Evolutionary conservation across 2,329 filamentous ascomycete species (phyloP).

Genomic region (Fulvia fulva): DNA sequence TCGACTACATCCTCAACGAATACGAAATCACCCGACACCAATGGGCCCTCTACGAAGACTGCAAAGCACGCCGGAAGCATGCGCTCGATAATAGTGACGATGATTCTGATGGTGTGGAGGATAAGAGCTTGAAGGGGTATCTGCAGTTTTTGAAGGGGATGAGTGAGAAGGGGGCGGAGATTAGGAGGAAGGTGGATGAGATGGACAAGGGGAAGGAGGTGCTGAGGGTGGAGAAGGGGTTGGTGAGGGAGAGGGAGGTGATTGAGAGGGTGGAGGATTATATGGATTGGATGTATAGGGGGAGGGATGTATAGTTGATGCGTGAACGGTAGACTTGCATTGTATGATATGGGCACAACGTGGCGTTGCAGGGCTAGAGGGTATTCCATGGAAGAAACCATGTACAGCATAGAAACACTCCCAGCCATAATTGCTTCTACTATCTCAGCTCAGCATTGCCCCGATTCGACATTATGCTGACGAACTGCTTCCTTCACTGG

Average conservation of each 20-base stretch:
- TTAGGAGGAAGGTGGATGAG: slow-evolving; percentile 54
- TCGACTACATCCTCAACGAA: slow-evolving; percentile 76
- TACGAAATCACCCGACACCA: slow-evolving; percentile 40
- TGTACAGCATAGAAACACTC: background rate
- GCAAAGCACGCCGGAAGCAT: slow-evolving; percentile 54
- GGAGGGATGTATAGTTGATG: slow-evolving; percentile 1
- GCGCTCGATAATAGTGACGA: slow-evolving; percentile 42
- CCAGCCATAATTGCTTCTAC: background rate
- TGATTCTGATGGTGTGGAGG: slow-evolving; percentile 32
- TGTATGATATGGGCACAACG: background rate
- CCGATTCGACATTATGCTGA: too few relatives aligned
- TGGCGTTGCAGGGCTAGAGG: background rate
- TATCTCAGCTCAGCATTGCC: background rate
- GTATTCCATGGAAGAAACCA: background rate
- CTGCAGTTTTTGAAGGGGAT: slow-evolving; percentile 42
- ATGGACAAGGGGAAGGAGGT: slow-evolving; percentile 45
- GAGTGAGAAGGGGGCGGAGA: slow-evolving; percentile 55
- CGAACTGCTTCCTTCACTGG: background rate
- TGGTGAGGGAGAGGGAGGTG: slow-evolving; percentile 12
- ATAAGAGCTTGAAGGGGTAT: slow-evolving; percentile 46
- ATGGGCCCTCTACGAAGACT: slow-evolving; percentile 51
- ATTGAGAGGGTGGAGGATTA: slow-evolving; percentile 28
- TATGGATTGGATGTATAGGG: slow-evolving; percentile 29
- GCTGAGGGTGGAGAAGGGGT: slow-evolving; percentile 28
- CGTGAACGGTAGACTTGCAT: background rate